Evolutionary conservation across 345 rosid genomes (phyloP).

Genomic region (Anastatica hierochuntica): DNA sequence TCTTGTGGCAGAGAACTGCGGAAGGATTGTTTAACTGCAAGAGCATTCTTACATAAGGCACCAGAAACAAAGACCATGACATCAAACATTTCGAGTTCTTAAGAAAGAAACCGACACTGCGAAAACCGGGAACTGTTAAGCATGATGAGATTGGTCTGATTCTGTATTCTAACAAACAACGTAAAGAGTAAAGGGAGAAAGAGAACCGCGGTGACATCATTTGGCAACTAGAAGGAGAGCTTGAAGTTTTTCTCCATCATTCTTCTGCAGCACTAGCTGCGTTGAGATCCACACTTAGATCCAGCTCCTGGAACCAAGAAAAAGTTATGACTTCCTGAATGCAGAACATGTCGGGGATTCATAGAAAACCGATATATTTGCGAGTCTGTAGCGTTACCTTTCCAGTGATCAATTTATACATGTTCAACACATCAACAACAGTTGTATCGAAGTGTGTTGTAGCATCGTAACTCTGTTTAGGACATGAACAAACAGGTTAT

Average conservation of each 20-base stretch:
- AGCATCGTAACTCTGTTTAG: conserved; percentile 90
- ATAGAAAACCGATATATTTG: neutral
- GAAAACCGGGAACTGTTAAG: neutral
- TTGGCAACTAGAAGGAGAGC: neutral
- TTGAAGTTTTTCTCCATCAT: conserved; percentile 23
- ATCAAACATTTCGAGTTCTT: conserved; percentile 6
- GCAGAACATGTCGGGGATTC: neutral
- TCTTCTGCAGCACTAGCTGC: conserved; percentile 96
- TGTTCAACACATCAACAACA: conserved; percentile 73
- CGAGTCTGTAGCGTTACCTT: conserved; percentile 45
- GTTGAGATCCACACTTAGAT: conserved; percentile 80
- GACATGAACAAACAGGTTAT: conserved; percentile 1
- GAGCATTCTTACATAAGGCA: neutral
- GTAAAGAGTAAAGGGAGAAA: neutral
- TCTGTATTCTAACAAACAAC: conserved; percentile 7
- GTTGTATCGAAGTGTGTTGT: conserved; percentile 95
- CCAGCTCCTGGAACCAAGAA: conserved; percentile 43
- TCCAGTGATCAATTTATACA: conserved; percentile 93
- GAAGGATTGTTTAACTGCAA: neutral
- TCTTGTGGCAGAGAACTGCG: too few species aligned
- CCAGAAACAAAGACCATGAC: neutral
- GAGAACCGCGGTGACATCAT: conserved; percentile 20
- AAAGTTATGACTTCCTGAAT: neutral
- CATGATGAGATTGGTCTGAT: neutral
- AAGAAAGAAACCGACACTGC: neutral